phyloP scores from a whole-genome alignment of 2,329 filamentous ascomycete species.

The Xylariomycetidae sp. region DNA sequence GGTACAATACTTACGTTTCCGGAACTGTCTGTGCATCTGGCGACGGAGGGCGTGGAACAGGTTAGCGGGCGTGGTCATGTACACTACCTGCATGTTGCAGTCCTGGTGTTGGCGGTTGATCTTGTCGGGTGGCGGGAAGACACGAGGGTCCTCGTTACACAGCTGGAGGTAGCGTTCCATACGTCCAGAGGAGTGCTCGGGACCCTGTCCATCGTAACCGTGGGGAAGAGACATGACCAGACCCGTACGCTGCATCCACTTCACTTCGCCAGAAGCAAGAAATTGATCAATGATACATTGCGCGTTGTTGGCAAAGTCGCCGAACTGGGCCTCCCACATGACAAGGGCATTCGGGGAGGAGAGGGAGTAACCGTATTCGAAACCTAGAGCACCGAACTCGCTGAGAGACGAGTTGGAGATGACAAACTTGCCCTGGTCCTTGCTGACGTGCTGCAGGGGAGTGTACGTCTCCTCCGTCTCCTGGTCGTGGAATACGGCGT shows the following conservation, averaged over 20 bases:
- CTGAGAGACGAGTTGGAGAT: slow-evolving; percentile 91
- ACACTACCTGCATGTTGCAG: slow-evolving; percentile 98
- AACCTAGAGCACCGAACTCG: slow-evolving; percentile 71
- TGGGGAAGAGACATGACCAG: slow-evolving; percentile 95
- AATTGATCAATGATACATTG: slow-evolving; percentile 99
- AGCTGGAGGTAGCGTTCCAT: slow-evolving; percentile 97
- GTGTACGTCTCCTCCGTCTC: slow-evolving; percentile 90
- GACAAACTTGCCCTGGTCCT: slow-evolving; percentile 91
- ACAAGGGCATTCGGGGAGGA: slow-evolving; percentile 95
- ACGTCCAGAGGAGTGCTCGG: slow-evolving; percentile 94
- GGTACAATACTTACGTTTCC: slow-evolving; percentile 80
- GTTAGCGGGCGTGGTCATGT: slow-evolving; percentile 95
- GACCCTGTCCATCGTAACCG: slow-evolving; percentile 96
- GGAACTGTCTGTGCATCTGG: slow-evolving; percentile 98
- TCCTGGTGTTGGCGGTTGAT: slow-evolving; percentile 97
- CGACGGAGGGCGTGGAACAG: slow-evolving; percentile 93
- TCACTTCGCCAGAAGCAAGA: slow-evolving; percentile 92
- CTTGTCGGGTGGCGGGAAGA: slow-evolving; percentile 84
- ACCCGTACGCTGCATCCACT: slow-evolving; percentile 97
- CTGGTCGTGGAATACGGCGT: slow-evolving; percentile 96
- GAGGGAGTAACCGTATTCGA: slow-evolving; percentile 97
- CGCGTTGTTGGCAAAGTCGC: slow-evolving; percentile 99
- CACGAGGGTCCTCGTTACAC: slow-evolving; percentile 92
- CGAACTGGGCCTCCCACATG: slow-evolving; percentile 99
- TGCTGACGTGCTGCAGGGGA: slow-evolving; percentile 79